Evolutionary conservation across 2,329 filamentous ascomycete genomes (phyloP), one percentile per base, ranked within the genome.

Genomic region (Drechslera avenae): DNA sequence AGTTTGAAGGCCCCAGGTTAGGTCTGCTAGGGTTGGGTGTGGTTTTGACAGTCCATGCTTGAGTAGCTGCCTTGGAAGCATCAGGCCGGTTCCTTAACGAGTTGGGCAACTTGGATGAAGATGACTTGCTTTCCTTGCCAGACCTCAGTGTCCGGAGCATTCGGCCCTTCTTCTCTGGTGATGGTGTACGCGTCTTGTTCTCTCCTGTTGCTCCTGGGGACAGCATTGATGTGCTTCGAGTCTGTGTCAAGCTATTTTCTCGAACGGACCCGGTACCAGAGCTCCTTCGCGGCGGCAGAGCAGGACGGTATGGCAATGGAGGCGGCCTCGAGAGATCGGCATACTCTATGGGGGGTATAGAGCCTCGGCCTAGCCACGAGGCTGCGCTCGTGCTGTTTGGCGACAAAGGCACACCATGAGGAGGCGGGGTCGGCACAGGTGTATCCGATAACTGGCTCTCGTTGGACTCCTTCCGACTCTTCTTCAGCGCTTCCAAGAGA

Each of bases 281-380:
- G 80, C 83, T 66, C 76, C 78, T 71, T 78, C 81, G 45, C 71
- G 67, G 53, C 48, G 65, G 56, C 70, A 76, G 64, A 39, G 73
- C 75, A n/a, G 83, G 81, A 1, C 81, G 78, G 19, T 84, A 83
- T 18, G 89, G 79, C 8, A 85, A 75, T 13, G 84, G 75, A n/a
- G 65, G 67, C 10, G 88, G 88, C 49, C 86, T 85, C n/a, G 89
- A 88, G n/a, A 96, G 79, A 61, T 95, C 88, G 4, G 86, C 83
- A 68, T 95, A 96, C 52, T 82, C 86, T 40, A 92, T 83, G 6
- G 89, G 88, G 39, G 90, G 90, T 56, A 96, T 87, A 1, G 90
- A 94, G 10, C 90, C 89, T 57, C 87, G 82, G 33, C 90, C 91
- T 64, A 96, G 88, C 79, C 85, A 92, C 37, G 54, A 57, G n/a